Evolutionary conservation across 1,139 yeast genomes (phyloP), one percentile per base, ranked within the genome.

Genomic region (Hyphopichia wangnamkhiaoensis): DNA sequence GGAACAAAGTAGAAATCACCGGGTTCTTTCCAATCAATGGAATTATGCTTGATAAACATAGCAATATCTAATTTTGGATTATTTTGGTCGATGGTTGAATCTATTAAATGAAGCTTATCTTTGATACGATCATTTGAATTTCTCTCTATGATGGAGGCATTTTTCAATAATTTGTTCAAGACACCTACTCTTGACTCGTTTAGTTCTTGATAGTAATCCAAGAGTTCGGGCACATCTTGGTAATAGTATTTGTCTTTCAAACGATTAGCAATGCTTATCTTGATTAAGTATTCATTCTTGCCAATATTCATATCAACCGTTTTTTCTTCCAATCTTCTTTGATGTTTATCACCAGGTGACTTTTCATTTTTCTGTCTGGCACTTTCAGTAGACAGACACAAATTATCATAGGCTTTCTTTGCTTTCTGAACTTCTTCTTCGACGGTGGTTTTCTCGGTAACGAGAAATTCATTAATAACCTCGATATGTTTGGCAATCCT

Each of bases 21-120:
- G 0, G 98, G 98, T 53, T 90, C 98, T 35, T 72, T 71, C 97
- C 97, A 93, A 26, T 74, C 75, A 17, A 70, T 54, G 18, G 68
- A 43, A 56, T 94, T 94, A 63, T 94, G 99, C 56, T 90, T 90
- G 41, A 90, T 81, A 63, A 83, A 94, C 98, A 94, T 93, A 27
- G 89, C 84, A 1, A 91, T 77, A 61, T 90, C 97, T 40, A 90
- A 68, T 33, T 68, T 68, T 1, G 95, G 95, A 37, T 76, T 65
- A 59, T 94, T 94, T 56, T 84, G 87, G 20, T 71, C 76, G 10
- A 89, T 74, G 12, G 87, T 80, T 7, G 60, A 57, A 47, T 79
- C 81, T 40, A 84, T 79, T 13, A 69, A 59, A 32, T 74, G 75
- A 38, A 86, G 60, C 40, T 76, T 74, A 33, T 74, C 76, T 38